Conservation (phyloP, 257 asterid genomes). For the Pogostemon cablin region DNA sequence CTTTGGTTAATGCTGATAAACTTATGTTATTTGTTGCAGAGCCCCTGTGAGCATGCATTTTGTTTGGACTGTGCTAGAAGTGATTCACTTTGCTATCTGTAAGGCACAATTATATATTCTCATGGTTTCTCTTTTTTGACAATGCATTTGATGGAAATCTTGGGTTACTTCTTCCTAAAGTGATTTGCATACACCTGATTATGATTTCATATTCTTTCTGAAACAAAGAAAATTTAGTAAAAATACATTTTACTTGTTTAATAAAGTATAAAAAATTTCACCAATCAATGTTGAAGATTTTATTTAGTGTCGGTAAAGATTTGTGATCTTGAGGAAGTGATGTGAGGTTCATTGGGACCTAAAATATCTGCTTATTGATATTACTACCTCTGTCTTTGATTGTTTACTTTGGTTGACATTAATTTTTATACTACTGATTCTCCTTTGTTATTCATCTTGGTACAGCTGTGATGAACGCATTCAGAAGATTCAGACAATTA, state of each 20-base stretch:
- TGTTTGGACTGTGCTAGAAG: slow-evolving; percentile 97
- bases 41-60: slow-evolving; percentile 94
- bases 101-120: slow-evolving; percentile 41
- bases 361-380: slow-evolving; percentile 3
- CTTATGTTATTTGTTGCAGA: slow-evolving; percentile 64
- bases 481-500: slow-evolving; percentile 95
- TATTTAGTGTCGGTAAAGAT: no score
- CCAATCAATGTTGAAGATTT: no score
- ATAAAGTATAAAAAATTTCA: neutral
- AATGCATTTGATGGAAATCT: neutral
- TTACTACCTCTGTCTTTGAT: neutral
- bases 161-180: neutral
- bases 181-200: neutral
- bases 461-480: slow-evolving; percentile 88
- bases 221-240: neutral
- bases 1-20: slow-evolving; percentile 13
- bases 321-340: neutral
- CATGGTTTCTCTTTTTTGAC: slow-evolving; percentile 3
- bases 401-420: slow-evolving; percentile 27
- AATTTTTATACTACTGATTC: slow-evolving; percentile 17
- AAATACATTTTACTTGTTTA: neutral
- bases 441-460: slow-evolving; percentile 29
- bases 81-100: slow-evolving; percentile 94
- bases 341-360: neutral
- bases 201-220: neutral